phyloP scores from a whole-genome alignment of 768 basidiomycete genomes.

The Rhizopogon roseolus region DNA sequence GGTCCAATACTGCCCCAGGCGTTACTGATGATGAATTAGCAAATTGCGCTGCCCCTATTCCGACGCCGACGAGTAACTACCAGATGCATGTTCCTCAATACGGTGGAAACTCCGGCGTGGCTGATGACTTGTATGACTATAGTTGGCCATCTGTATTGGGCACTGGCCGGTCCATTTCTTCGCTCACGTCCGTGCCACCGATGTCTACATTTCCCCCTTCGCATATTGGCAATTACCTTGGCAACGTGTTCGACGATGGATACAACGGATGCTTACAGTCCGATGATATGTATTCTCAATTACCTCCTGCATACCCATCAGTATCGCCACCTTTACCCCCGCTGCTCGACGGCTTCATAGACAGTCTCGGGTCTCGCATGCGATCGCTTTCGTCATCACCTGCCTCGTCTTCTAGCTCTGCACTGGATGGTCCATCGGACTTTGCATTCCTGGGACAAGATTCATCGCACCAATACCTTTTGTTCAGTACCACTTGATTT shows the following conservation, averaged over 20 bases:
- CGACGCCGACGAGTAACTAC: neutral
- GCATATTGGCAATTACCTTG: neutral
- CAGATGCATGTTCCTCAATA: neutral
- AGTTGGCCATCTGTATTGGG: neutral
- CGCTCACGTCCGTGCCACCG: neutral
- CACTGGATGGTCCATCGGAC: slow-evolving; percentile 10
- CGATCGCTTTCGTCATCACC: slow-evolving; percentile 19
- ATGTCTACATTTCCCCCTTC: neutral
- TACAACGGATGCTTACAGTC: neutral
- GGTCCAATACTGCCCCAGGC: neutral
- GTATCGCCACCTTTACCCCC: neutral
- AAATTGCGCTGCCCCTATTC: neutral
- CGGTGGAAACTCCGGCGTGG: neutral
- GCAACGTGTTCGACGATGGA: neutral
- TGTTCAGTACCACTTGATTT: slow-evolving; percentile 15
- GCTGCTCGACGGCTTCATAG: neutral
- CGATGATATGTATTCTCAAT: neutral
- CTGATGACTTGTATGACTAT: neutral
- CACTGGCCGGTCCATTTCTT: neutral
- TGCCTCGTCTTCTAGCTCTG: slow-evolving; percentile 17
- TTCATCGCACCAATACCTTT: slow-evolving; percentile 8
- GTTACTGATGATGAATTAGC: neutral
- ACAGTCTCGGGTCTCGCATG: neutral
- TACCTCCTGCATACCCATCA: neutral
- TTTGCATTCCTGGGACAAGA: slow-evolving; percentile 5